These are phyloP conservation scores for Cryphonectria naterciae DNA, from an alignment of 2,329 filamentous ascomycete species.

Conservation along the genomic window DNA sequence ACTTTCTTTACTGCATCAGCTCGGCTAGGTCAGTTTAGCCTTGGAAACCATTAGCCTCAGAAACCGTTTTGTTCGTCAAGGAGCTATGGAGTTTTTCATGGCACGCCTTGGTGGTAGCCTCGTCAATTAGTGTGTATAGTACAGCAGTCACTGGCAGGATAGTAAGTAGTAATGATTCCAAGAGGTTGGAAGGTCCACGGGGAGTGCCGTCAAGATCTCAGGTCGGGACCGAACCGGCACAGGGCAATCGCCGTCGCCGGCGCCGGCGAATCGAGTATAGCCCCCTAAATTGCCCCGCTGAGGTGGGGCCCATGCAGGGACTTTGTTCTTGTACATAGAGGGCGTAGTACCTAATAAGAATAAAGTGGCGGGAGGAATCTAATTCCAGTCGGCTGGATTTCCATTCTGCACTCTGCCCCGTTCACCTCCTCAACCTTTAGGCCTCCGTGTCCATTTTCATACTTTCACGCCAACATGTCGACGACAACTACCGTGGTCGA, in stretches of 20 bases:
- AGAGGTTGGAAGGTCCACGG: neutral
- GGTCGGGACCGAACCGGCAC: neutral
- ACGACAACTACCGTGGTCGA: slow-evolving; percentile 49
- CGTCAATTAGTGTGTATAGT: neutral
- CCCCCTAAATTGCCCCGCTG: neutral
- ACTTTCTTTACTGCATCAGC: neutral
- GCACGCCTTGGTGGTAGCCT: neutral
- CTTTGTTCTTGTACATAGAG: neutral
- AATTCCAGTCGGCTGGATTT: neutral
- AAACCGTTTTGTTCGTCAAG: neutral
- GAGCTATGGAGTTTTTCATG: neutral
- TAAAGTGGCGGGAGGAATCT: slow-evolving; percentile 11
- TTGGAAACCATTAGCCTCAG: neutral
- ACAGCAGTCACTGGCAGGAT: neutral
- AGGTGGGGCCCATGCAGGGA: neutral
- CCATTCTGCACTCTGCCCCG: neutral
- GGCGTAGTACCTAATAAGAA: neutral
- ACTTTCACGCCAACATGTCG: slow-evolving; percentile 35
- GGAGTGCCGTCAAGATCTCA: neutral
- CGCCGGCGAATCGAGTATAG: neutral
- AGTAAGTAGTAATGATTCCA: neutral
- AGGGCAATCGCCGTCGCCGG: neutral
- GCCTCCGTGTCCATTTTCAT: neutral
- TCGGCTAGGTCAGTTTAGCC: neutral
- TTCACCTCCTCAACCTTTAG: neutral